A percentile compares a stretch with the other conserved stretches of the same genome.
Evolutionary conservation across 2,329 filamentous ascomycete genomes (phyloP).

Genomic region (Hymenoscyphus repandus): DNA sequence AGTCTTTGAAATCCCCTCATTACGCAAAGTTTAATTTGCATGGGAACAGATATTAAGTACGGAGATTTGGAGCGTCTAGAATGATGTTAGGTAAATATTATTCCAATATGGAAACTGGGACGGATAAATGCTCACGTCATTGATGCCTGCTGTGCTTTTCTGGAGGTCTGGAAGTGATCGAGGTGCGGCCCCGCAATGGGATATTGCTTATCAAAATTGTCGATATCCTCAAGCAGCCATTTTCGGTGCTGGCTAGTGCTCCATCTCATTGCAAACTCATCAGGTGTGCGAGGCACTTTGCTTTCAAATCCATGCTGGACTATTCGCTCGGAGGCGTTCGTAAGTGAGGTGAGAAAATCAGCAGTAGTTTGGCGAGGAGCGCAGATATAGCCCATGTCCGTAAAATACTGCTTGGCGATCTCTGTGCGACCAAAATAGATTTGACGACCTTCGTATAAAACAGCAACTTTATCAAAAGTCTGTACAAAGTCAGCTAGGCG

Average conservation of each 20-base stretch:
- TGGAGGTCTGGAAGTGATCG: conserved; percentile 35
- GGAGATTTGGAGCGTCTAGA: conserved; percentile 62
- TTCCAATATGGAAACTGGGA: background rate
- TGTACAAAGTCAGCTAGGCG: conserved; percentile 23
- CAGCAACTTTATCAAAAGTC: conserved; percentile 62
- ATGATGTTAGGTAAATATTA: background rate
- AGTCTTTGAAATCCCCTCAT: conserved; percentile 72
- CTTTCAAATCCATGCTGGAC: conserved; percentile 47
- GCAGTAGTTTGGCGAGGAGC: conserved; percentile 46
- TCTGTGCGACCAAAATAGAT: conserved; percentile 60
- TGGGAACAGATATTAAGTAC: conserved; percentile 69
- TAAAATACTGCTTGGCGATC: conserved; percentile 62
- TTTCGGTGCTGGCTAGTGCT: conserved; percentile 38
- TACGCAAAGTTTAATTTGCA: conserved; percentile 74
- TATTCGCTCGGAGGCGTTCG: conserved; percentile 51
- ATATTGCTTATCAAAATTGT: conserved; percentile 42
- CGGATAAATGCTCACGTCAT: background rate
- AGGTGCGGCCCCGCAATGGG: conserved; percentile 16
- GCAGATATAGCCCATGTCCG: conserved; percentile 63
- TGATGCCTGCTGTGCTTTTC: conserved; percentile 19
- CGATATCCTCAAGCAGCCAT: conserved; percentile 40
- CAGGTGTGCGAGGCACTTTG: conserved; percentile 43
- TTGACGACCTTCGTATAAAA: conserved; percentile 64
- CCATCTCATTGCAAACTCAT: conserved; percentile 48
- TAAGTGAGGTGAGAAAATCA: conserved; percentile 74